Evolutionary conservation across 225 moss, liverwort and hornwort genomes (phyloP).

Genomic region (Lunularia cruciata): DNA sequence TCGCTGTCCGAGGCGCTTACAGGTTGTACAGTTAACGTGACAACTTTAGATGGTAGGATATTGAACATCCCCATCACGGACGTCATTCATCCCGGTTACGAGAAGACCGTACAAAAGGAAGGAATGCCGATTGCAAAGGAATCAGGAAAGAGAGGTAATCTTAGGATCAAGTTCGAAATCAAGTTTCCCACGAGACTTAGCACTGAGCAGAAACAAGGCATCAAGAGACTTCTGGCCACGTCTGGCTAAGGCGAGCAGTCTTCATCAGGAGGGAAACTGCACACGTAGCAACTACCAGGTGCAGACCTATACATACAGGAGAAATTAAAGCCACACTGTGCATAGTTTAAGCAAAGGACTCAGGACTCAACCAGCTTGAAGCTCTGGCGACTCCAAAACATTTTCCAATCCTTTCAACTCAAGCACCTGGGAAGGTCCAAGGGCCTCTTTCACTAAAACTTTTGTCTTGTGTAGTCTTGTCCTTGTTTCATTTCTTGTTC

Average conservation of each 20-base stretch:
- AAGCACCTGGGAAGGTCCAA: conserved; percentile 34
- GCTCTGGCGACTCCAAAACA: conserved; percentile 28
- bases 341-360: conserved; percentile 57
- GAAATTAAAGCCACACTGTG: conserved; percentile 47
- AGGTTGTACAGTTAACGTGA: conserved; percentile 77
- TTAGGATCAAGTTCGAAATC: conserved; percentile 90
- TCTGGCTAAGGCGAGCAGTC: conserved; percentile 44
- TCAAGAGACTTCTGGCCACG: conserved; percentile 77
- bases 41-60: conserved; percentile 83
- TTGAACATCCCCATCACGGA: conserved; percentile 75
- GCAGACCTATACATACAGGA: conserved; percentile 53
- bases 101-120: conserved; percentile 90
- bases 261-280: conserved; percentile 32
- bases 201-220: conserved; percentile 73
- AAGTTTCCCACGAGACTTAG: conserved; percentile 84
- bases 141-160: conserved; percentile 80
- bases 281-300: conserved; percentile 39
- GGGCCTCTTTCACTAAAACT: conserved; percentile 38
- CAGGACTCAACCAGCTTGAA: conserved; percentile 38
- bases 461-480: conserved; percentile 46
- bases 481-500: conserved; percentile 45
- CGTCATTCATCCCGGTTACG: conserved; percentile 73
- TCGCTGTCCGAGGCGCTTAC: conserved; percentile 78
- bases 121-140: conserved; percentile 99
- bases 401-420: conserved; percentile 29